Evolutionary conservation across 176 grass and related monocot species (phyloP).

Genomic region (Poa annua): DNA sequence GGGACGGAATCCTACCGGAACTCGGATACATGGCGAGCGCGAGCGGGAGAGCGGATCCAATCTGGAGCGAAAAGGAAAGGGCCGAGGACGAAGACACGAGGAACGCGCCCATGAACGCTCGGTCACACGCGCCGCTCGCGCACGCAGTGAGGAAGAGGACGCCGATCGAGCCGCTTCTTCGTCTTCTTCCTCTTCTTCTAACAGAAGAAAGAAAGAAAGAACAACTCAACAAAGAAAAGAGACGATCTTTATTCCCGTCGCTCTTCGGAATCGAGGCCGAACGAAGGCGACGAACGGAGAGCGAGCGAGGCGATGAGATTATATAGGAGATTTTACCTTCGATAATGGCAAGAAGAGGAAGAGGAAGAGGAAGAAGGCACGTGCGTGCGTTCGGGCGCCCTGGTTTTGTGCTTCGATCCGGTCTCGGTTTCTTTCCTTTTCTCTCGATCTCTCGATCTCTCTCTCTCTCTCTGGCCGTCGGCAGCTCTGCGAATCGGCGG

Average conservation of each 20-base stretch:
- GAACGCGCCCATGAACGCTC: constrained; percentile 14
- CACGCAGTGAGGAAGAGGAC: neutral
- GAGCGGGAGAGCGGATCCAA: constrained; percentile 29
- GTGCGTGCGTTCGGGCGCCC: neutral
- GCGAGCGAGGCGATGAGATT: constrained; percentile 9
- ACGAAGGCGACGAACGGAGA: constrained; percentile 30
- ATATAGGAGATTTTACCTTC: constrained; percentile 32
- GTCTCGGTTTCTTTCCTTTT: neutral
- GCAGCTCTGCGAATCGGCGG: constrained; percentile 46
- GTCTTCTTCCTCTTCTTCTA: no score
- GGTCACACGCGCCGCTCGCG: constrained; percentile 32
- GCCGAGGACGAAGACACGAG: constrained; percentile 30
- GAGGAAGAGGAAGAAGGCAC: no score
- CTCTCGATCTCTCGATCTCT: no score
- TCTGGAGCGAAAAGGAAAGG: neutral
- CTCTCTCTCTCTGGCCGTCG: neutral
- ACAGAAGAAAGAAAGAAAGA: neutral
- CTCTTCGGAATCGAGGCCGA: neutral
- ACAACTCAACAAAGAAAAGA: neutral
- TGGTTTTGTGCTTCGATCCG: constrained; percentile 8
- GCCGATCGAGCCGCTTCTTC: no score
- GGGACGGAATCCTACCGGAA: constrained; percentile 22
- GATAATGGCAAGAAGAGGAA: no score
- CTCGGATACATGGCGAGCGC: neutral
- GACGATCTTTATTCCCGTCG: neutral